Conservation (phyloP, 371 early-diverging fungal genomes). For the Mortierella sp. region DNA sequence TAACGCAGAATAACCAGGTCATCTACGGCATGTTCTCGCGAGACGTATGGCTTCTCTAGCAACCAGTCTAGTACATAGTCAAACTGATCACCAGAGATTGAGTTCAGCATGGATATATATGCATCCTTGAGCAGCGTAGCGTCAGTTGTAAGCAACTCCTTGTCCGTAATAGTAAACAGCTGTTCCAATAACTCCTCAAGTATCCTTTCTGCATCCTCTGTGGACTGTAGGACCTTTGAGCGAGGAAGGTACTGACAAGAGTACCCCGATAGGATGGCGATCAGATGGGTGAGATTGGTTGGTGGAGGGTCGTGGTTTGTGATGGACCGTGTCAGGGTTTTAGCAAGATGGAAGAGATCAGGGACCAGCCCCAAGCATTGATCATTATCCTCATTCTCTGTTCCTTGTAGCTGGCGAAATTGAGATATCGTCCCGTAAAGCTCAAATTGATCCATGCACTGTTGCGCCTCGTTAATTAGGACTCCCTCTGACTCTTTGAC, state of each 20-base stretch:
- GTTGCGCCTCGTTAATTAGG: constrained; percentile 9
- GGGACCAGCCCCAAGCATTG: constrained; percentile 17
- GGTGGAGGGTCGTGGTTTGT: neutral
- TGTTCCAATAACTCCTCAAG: constrained; percentile 20
- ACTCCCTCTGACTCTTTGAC: neutral
- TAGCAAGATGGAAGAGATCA: constrained; percentile 27
- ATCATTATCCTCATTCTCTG: neutral
- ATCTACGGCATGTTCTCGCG: constrained; percentile 40
- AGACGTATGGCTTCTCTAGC: constrained; percentile 28
- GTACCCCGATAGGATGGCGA: constrained; percentile 34
- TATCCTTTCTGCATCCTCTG: neutral
- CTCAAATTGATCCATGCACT: constrained; percentile 44
- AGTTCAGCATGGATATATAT: constrained; percentile 28
- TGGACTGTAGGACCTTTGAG: constrained; percentile 10
- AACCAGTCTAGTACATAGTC: constrained; percentile 34
- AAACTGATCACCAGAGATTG: constrained; percentile 30
- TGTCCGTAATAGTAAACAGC: constrained; percentile 21
- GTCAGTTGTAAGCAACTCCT: constrained; percentile 16
- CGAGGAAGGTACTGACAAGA: constrained; percentile 41
- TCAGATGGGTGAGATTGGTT: constrained; percentile 14
- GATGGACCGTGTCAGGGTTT: constrained; percentile 4
- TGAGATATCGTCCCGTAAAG: constrained; percentile 28
- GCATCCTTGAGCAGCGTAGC: constrained; percentile 24
- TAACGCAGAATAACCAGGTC: constrained; percentile 36
- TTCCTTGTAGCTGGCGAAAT: constrained; percentile 8